phyloP scores from a whole-genome alignment of 129 eudicot species.

The Flaveria bidentis region DNA sequence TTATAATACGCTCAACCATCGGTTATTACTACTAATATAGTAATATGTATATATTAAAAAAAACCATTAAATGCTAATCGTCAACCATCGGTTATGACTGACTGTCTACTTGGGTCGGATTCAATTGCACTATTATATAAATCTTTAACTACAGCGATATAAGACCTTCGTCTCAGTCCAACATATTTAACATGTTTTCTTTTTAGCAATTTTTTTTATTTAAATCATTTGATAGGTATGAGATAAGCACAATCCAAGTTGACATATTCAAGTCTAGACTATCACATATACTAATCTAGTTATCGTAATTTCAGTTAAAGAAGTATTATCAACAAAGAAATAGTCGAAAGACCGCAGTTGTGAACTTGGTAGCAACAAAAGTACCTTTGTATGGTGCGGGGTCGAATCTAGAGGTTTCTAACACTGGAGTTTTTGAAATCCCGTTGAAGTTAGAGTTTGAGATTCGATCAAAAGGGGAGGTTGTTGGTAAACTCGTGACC shows the following conservation, averaged over 20 bases:
- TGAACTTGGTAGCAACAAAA: constrained; percentile 63
- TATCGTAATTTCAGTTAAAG: constrained; percentile 50
- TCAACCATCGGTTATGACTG: no score
- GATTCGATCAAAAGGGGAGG: constrained; percentile 65
- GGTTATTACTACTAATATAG: no score
- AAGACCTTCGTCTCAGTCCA: neutral
- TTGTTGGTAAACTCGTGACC: constrained; percentile 86
- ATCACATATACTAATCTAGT: neutral
- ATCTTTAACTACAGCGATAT: neutral
- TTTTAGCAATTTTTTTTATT: neutral
- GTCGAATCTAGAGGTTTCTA: constrained; percentile 47
- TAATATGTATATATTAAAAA: no score
- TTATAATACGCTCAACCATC: no score
- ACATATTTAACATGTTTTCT: neutral
- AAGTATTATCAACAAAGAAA: constrained; percentile 86
- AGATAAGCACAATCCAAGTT: neutral
- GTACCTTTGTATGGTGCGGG: constrained; percentile 97
- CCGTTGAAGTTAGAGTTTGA: constrained; percentile 74
- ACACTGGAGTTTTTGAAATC: constrained; percentile 45
- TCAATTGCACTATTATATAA: neutral
- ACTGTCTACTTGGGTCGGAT: neutral
- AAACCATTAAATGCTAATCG: no score
- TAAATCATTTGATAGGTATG: neutral
- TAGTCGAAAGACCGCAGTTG: constrained; percentile 53
- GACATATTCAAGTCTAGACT: neutral